Base-by-base conservation (phyloP, 768 basidiomycete genomes). In the Kwoniella sp. region DNA sequence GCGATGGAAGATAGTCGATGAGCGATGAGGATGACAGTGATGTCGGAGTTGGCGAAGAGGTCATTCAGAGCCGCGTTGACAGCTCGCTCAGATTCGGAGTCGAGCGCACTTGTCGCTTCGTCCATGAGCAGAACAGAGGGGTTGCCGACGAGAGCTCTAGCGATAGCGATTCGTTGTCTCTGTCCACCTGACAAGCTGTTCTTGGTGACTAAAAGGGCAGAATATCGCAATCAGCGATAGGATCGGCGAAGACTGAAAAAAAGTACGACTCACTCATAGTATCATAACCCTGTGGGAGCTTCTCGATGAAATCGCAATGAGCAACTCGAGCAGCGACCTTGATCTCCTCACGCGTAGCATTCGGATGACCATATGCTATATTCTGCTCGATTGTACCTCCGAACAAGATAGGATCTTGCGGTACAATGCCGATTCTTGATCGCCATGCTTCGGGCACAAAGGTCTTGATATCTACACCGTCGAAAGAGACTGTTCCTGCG, bases 261-360 rank as follows among this genome's bases (percentile, higher is more conserved):
- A n/a, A n/a, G n/a, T n/a, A n/a, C n/a, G 88, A 73, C 89, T 71
- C 65, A 92, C 91, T 92, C 72, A 87, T 84, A 1, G 94, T 96
- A 69, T 95, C 93, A 70, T 94, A 94, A 0, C 93, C 92, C 62
- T 92, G 83, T 10, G 92, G 92, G 85, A 97, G 86, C 4, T 88
- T 87, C 86, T 91, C 90, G 7, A 96, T 87, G 74, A 94, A 97
- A 74, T 94, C 92, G 79, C 93, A 96, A 72, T 96, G 94, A 1
- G 94, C 94, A 52, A 91, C 86, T 17, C 90, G 84, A 0, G 92
- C 93, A 0, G 91, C 93, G 17, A 86, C 81, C 76, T 92, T 90
- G 47, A 96, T 89, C 63, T 95, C 86, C 68, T 88, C 87, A 19
- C 88, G 84, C 0, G 70, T 68, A 17, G 87, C 90, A 21, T 84